Conservation (phyloP, 495 filamentous ascomycete genomes). For the Penicillium lagena region DNA sequence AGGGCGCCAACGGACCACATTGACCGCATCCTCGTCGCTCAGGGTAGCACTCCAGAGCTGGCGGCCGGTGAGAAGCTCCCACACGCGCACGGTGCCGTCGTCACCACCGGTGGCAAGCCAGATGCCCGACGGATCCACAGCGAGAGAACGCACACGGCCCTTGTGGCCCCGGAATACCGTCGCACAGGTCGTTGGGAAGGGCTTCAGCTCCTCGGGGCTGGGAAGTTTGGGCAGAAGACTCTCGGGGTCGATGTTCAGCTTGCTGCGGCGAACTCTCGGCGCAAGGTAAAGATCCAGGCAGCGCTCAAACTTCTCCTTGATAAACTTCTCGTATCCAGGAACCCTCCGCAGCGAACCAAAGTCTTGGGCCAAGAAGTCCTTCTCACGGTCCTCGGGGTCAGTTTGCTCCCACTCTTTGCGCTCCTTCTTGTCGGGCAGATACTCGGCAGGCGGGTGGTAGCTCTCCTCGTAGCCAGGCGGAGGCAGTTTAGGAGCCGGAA, state of each 20-base stretch:
- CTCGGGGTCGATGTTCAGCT: conserved; percentile 93
- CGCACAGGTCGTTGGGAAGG: conserved; percentile 84
- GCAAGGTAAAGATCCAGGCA: conserved; percentile 94
- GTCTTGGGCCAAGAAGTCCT: conserved; percentile 77
- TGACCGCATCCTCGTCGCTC: conserved; percentile 75
- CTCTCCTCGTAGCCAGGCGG: conserved; percentile 92
- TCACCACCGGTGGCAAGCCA: conserved; percentile 90
- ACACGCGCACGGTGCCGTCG: conserved; percentile 86
- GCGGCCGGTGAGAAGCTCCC: conserved; percentile 81
- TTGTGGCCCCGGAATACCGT: conserved; percentile 83
- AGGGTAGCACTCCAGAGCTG: conserved; percentile 81
- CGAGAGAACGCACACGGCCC: conserved; percentile 77
- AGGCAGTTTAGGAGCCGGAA: conserved; percentile 91
- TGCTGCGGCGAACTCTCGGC: conserved; percentile 83
- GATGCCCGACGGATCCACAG: conserved; percentile 68
- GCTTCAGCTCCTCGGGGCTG: conserved; percentile 85
- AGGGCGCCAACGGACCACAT: conserved; percentile 85
- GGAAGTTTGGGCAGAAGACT: conserved; percentile 91
- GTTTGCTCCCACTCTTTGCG: conserved; percentile 80
- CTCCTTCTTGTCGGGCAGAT: conserved; percentile 80
- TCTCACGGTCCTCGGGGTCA: conserved; percentile 86
- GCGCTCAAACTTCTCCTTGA: conserved; percentile 94
- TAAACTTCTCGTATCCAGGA: conserved; percentile 82
- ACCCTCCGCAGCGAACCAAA: conserved; percentile 82
- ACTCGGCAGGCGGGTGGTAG: conserved; percentile 95